Evolutionary conservation across 2,329 filamentous ascomycete genomes (phyloP).

Genomic region (Teratosphaeria epicoccoides): DNA sequence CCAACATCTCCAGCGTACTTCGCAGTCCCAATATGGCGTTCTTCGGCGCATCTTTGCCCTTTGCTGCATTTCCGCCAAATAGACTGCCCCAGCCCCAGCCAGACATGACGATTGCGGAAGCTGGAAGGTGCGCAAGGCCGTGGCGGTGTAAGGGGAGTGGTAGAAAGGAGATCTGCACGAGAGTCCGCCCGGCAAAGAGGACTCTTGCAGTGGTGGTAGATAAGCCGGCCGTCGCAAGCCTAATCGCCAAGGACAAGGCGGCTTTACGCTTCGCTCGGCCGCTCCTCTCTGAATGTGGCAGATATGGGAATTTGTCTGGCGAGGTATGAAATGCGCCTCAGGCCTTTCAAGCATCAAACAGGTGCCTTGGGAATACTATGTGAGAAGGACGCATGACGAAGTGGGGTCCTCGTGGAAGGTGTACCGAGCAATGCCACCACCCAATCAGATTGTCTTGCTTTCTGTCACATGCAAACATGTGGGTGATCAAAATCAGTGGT

Average conservation of each 20-base stretch:
- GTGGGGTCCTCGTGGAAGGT: neutral
- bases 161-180: neutral
- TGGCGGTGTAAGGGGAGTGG: neutral
- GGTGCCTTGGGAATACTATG: neutral
- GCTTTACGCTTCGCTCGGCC: neutral
- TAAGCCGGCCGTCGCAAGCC: neutral
- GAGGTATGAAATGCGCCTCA: neutral
- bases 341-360: neutral
- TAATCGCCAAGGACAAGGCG: neutral
- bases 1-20: slow-evolving; percentile 89
- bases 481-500: neutral
- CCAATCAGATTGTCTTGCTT: neutral
- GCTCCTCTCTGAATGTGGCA: neutral
- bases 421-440: neutral
- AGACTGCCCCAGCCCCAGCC: slow-evolving; percentile 50
- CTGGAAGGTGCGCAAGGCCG: slow-evolving; percentile 1
- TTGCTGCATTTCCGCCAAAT: slow-evolving; percentile 66
- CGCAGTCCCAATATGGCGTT: slow-evolving; percentile 86
- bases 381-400: neutral
- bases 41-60: slow-evolving; percentile 89
- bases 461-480: neutral
- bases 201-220: neutral
- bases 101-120: slow-evolving; percentile 29
- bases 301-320: neutral
- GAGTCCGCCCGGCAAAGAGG: neutral